Base-by-base conservation (phyloP, 2,329 filamentous ascomycete genomes). In the Remersonia thermophila region DNA sequence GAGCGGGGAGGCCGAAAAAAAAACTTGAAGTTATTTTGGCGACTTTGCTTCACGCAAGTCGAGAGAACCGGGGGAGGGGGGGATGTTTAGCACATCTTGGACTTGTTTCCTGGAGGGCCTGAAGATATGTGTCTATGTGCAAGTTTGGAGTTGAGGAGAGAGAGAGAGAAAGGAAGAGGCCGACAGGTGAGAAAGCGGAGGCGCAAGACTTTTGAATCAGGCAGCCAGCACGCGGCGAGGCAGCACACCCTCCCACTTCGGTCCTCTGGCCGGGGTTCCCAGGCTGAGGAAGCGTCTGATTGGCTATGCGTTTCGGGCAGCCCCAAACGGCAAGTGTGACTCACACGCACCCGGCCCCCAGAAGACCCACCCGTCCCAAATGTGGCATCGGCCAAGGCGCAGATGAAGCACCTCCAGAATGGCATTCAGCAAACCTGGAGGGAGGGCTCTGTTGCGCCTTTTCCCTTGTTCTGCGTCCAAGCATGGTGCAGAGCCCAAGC, bases 1-100 rank as follows among this genome's bases (percentile, higher is more conserved):
- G 65, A 69, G 67, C 63, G 62, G 69, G 53, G 65, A 59, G 49
- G 48, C 49, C 47, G 49, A 45, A 27, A 13, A 15, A 13, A 47
- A 47, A 44, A 12, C 32, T 30, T 58, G 52, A 71, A 60, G 58
- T 53, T 70, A 74, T 75, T 58, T 63, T 75, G 66, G 57, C 66
- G 56, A 58, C 49, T 47, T 53, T 54, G 51, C 42, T 51, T 27
- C 52, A 52, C 49, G 47, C 45, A 49, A 41, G 47, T 45, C 47
- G 40, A n/a, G 39, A 43, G 42, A 46, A 48, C 47, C 53, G 54
- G 53, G 52, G 55, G 49, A 51, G 51, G 57, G 59, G 55, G 54
- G 52, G 56, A 51, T 51, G 11, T 66, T 72, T 73, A 77, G 60
- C 69, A 67, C 73, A 77, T 77, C 58, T 62, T 77, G 65, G 13